Evolutionary conservation across 2,329 filamentous ascomycete species (phyloP), one percentile per base, ranked within the genome.

Genomic region (Penicillium verrucosum): DNA sequence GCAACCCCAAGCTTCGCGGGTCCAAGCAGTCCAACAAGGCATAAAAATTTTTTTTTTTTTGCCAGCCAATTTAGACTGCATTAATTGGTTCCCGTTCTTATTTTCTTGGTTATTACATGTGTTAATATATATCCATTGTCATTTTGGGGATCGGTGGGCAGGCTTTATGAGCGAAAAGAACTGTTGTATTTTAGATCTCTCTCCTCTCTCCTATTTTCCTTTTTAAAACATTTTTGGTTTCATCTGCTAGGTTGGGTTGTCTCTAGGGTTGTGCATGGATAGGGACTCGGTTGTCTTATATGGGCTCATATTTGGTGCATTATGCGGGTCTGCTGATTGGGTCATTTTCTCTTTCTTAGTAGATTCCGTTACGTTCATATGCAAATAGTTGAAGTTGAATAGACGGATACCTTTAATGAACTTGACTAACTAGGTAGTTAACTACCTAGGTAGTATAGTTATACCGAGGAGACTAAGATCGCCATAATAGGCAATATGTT

Each of bases 1-100:
- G 65, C 66, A 77, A 77, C 68, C 75, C 75, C 47, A 77, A 77
- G 65, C 74, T 77, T 40, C 73, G 75, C 12, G 74, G 74, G 48
- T 72, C 72, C 43, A 77, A 77, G 68, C 71, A 76, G 64, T 70
- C 73, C 5, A 64, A 67, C 43, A 67, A 70, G 44, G 64, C 70
- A 46, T 72, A 70, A 63, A 51, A 21, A 21, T 21, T 21, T 60
- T 45, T 36, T 25, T 53, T 54, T 43, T 43, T 43, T 44, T 60
- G 10, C 55, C 57, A 60, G 59, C 45, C 42, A 41, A 45, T 49
- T 49, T 51, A 48, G 46, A 46, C 56, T 58, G 51, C 46, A 27
- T 51, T 46, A 29, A 47, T 54, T 53, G 48, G 42, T 51, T 47
- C 34, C 30, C 51, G 50, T 49, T 50, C 51, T 55, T 61, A 59